These are phyloP conservation scores for Atkinsonella hypoxylon DNA, from an alignment of 2,329 filamentous ascomycete genomes.

Conservation along the genomic window DNA sequence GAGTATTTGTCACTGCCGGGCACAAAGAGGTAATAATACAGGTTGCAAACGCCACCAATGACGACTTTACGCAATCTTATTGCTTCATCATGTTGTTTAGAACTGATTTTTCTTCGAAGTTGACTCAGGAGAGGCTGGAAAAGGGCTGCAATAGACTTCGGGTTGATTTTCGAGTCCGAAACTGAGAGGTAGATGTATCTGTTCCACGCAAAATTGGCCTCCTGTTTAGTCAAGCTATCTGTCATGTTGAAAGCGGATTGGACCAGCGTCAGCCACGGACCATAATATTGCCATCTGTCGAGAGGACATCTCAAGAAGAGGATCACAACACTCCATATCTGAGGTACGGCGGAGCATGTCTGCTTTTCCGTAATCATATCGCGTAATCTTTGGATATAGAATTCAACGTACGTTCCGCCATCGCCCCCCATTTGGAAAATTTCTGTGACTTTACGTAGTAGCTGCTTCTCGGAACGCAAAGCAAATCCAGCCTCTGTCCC, in stretches of 20 bases:
- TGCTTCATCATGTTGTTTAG: constrained; percentile 41
- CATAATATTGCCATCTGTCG: constrained; percentile 62
- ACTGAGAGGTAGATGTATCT: constrained; percentile 66
- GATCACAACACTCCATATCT: constrained; percentile 78
- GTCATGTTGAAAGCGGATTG: constrained; percentile 75
- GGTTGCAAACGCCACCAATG: constrained; percentile 61
- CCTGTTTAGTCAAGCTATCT: constrained; percentile 56
- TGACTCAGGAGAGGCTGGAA: constrained; percentile 58
- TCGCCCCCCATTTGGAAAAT: constrained; percentile 37
- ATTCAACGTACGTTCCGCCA: constrained; percentile 49
- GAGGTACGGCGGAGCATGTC: constrained; percentile 51
- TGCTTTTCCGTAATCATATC: constrained; percentile 54
- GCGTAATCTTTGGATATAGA: constrained; percentile 54
- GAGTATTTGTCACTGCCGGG: constrained; percentile 55
- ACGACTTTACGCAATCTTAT: constrained; percentile 38
- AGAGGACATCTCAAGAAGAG: constrained; percentile 59
- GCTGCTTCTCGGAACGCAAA: constrained; percentile 55
- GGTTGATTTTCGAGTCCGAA: constrained; percentile 45
- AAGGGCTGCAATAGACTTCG: constrained; percentile 30
- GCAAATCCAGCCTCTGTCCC: constrained; percentile 58
- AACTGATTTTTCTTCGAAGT: constrained; percentile 50
- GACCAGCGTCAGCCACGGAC: constrained; percentile 64
- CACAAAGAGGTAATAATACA: constrained; percentile 73
- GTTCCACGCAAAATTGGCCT: constrained; percentile 79
- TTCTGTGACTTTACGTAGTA: constrained; percentile 55